Conservation (phyloP, 345 rosid species). For the Linum lewisii region DNA sequence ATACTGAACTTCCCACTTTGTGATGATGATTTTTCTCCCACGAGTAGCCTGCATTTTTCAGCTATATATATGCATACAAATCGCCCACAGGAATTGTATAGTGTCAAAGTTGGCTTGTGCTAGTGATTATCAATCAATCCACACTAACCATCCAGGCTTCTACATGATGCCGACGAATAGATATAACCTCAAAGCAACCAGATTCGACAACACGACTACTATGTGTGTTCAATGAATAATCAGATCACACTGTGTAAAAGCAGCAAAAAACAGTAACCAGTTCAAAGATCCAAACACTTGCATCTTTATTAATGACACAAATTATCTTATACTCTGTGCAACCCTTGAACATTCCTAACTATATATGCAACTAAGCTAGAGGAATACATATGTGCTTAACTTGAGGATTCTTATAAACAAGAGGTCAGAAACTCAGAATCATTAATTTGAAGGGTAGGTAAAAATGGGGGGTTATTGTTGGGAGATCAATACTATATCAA, state of each 20-base stretch:
- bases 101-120: no score
- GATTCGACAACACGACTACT: no score
- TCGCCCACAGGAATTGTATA: neutral
- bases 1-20: slow-evolving; percentile 84
- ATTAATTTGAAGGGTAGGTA: neutral
- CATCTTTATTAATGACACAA: no score
- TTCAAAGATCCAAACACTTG: no score
- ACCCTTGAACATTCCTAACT: no score
- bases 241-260: neutral
- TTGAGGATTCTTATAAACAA: neutral
- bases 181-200: neutral
- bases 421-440: neutral
- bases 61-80: slow-evolving; percentile 33
- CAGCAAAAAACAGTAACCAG: neutral
- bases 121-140: neutral
- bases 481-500: no score
- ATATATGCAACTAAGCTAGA: neutral
- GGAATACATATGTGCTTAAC: neutral
- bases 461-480: neutral
- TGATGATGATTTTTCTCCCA: slow-evolving; percentile 75
- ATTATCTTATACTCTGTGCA: no score
- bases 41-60: slow-evolving; percentile 73
- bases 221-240: neutral
- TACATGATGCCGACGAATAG: neutral
- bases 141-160: neutral